These are phyloP conservation scores for Juglanconis sp. DNA, from an alignment of 2,329 filamentous ascomycete species.

Conservation along the genomic window DNA sequence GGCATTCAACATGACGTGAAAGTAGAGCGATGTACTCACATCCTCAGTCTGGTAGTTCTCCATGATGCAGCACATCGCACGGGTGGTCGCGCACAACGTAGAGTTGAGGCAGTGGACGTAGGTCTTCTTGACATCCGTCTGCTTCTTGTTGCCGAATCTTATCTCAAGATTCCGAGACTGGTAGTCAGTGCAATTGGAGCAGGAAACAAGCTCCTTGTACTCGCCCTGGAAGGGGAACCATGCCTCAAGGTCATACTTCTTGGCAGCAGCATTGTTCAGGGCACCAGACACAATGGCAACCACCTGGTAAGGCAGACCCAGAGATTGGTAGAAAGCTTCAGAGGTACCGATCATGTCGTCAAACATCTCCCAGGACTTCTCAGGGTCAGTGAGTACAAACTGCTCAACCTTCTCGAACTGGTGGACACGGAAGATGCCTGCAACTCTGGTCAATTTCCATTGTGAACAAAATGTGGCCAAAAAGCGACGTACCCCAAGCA, in stretches of 20 bases:
- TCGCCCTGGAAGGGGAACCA: conserved; percentile 96
- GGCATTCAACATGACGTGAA: background rate
- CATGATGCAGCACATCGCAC: conserved; percentile 88
- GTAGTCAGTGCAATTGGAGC: conserved; percentile 98
- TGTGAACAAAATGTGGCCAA: background rate
- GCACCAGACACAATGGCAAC: conserved; percentile 96
- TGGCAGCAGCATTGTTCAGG: conserved; percentile 77
- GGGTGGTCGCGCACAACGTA: conserved; percentile 70
- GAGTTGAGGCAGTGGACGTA: conserved; percentile 85
- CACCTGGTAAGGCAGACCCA: conserved; percentile 85
- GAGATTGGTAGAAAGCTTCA: conserved; percentile 91
- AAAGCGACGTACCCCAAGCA: conserved; percentile 63
- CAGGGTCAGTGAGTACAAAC: conserved; percentile 40
- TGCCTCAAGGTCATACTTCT: conserved; percentile 95
- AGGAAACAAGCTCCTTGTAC: conserved; percentile 97
- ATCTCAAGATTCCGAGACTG: conserved; percentile 93
- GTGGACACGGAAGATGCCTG: conserved; percentile 87
- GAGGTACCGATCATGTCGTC: conserved; percentile 88
- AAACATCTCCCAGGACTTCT: conserved; percentile 79
- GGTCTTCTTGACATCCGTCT: conserved; percentile 80
- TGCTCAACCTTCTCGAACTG: conserved; percentile 67
- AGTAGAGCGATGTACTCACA: conserved; percentile 42
- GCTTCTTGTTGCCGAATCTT: conserved; percentile 81
- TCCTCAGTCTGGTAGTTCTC: conserved; percentile 96
- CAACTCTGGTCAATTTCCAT: background rate